Percentiles rank a stretch among this genome's conserved stretches.
phyloP scores from a whole-genome alignment of 495 filamentous ascomycete genomes.

The Achaetomiella virescens region DNA sequence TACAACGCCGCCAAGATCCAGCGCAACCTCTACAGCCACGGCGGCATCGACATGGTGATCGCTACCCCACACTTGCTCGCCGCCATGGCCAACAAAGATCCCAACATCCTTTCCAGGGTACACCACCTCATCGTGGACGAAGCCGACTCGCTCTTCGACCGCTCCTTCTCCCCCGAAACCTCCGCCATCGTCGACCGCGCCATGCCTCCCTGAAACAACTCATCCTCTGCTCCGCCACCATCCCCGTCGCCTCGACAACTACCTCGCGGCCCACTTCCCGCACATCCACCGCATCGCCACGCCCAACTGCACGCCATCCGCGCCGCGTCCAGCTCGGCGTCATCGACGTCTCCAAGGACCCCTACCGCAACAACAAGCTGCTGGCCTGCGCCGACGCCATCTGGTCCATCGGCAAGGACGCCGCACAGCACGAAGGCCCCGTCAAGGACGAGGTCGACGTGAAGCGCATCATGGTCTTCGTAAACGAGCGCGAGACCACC shows the following conservation, averaged over 20 bases:
- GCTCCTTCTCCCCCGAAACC: conserved; percentile 79
- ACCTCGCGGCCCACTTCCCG: conserved; percentile 74
- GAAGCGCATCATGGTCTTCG: conserved; percentile 90
- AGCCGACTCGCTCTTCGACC: conserved; percentile 90
- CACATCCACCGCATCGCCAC: conserved; percentile 79
- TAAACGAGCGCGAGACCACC: conserved; percentile 91
- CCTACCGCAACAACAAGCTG: conserved; percentile 82
- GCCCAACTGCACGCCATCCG: conserved; percentile 90
- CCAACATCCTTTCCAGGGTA: conserved; percentile 82
- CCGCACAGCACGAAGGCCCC: conserved; percentile 46
- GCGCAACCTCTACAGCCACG: conserved; percentile 70
- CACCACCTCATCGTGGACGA: conserved; percentile 86
- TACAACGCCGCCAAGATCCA: conserved; percentile 75
- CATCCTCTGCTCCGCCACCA: conserved; percentile 95
- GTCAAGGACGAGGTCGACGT: conserved; percentile 45
- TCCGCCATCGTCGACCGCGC: conserved; percentile 71
- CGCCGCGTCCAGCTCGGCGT: conserved; percentile 90
- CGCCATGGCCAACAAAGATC: conserved; percentile 77
- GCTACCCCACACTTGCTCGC: conserved; percentile 83
- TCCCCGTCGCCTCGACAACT: conserved; percentile 77
- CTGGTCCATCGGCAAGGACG: conserved; percentile 83
- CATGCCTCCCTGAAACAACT: conserved; percentile 76
- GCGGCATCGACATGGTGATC: conserved; percentile 79
- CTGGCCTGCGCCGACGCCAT: conserved; percentile 92
- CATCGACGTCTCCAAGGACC: conserved; percentile 80